A percentile compares a stretch with the other conserved stretches of the same genome.
These are phyloP conservation scores for Candida lessepsii DNA, from an alignment of 805 yeast species.

Conservation along the genomic window DNA sequence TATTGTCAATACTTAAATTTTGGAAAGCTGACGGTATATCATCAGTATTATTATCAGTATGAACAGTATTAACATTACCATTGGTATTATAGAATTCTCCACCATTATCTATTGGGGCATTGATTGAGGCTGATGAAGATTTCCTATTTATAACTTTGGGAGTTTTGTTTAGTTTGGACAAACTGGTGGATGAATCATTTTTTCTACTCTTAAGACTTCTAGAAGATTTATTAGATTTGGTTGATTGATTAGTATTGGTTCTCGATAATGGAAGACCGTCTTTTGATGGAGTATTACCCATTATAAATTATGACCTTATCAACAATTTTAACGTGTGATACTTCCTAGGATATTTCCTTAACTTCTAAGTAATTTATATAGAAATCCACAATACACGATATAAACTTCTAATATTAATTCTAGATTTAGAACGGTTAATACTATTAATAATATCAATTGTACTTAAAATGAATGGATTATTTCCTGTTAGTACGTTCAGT, in stretches of 20 bases:
- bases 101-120: neutral
- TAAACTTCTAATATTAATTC: neutral
- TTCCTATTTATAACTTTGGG: conserved; percentile 33
- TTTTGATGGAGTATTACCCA: conserved; percentile 57
- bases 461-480: neutral
- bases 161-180: conserved; percentile 20
- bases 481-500: conserved; percentile 5
- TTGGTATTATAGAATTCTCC: conserved; percentile 1
- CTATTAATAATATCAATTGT: neutral
- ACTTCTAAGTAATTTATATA: neutral
- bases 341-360: too few relatives aligned
- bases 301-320: conserved; percentile 15
- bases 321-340: neutral
- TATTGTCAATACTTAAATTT: conserved; percentile 10
- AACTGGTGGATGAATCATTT: conserved; percentile 14
- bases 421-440: too few relatives aligned
- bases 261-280: conserved; percentile 50
- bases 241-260: conserved; percentile 53
- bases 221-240: conserved; percentile 24
- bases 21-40: conserved; percentile 16
- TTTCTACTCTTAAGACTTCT: conserved; percentile 10
- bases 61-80: conserved; percentile 11
- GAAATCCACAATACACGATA: neutral
- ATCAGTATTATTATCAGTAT: conserved; percentile 3
- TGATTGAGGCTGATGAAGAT: conserved; percentile 19